Evolutionary conservation across 768 basidiomycete genomes (phyloP), one percentile per base, ranked within the genome.

Genomic region (Suillus spraguei): DNA sequence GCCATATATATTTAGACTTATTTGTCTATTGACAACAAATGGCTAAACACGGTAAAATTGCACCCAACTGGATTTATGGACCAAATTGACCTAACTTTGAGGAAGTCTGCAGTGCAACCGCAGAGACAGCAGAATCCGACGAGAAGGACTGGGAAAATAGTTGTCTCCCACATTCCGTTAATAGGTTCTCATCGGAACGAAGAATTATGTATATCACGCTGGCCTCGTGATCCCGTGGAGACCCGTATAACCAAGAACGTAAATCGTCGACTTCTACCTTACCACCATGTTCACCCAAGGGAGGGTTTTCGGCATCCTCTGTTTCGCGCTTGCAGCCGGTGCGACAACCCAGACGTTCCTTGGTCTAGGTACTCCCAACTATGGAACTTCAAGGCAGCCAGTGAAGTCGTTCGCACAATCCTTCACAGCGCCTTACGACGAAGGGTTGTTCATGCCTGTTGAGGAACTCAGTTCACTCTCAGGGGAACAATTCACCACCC

Each of bases 391-490:
- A 1, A 64, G 64, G 32, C 63, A 55, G n/a, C 56, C 54, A n/a
- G 6, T 22, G 53, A 52, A 60, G 11, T 20, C 38, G 14, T 62
- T 66, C 10, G 1, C 61, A 10, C 65, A 61, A 47, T 65, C 60
- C 5, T 61, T 68, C 10, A 42, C 65, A 11, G 65, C 46, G 16
- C 8, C 69, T 22, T 74, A 68, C 50, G 71, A 75, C 39, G 67
- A 73, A 13, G 77, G 75, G 32, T 49, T 76, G 35, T 78, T 80
- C 66, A 71, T 69, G 0, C 77, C 79, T 2, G 38, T 75, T 0
- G 80, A 74, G 53, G 67, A 76, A 22, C 62, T 78, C n/a, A 59
- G 63, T 24, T 38, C 60, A 16, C 69, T 76, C 20, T 74, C 76
- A 5, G 68, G 67, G 28, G 65, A 71, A 4, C 63, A 65, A 22